phyloP scores from a whole-genome alignment of 1,139 yeast species.

The Geotrichum histeridarum region DNA sequence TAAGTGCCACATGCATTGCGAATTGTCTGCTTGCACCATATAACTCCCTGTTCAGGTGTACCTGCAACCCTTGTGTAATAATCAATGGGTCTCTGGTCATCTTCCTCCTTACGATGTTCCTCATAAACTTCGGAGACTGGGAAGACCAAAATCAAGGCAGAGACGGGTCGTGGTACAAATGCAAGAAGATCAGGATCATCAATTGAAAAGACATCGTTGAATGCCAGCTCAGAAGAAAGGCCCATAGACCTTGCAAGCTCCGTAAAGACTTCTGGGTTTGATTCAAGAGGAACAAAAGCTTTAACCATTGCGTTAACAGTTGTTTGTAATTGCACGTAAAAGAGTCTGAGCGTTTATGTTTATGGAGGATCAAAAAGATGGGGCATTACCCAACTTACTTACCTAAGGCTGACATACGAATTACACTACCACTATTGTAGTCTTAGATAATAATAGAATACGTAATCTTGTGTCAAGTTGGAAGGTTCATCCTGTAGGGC shows the following conservation, averaged over 20 bases:
- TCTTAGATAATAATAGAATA: too few relatives aligned
- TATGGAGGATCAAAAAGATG: too few relatives aligned
- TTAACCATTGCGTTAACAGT: constrained; percentile 16
- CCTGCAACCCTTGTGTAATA: constrained; percentile 31
- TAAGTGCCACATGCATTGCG: constrained; percentile 91
- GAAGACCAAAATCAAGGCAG: constrained; percentile 69
- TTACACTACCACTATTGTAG: too few relatives aligned
- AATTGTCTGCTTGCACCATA: constrained; percentile 80
- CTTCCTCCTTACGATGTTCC: constrained; percentile 41
- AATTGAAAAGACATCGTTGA: constrained; percentile 78
- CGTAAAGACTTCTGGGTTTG: constrained; percentile 84
- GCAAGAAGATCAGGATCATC: constrained; percentile 73
- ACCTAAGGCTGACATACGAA: too few relatives aligned
- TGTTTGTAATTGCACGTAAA: neutral
- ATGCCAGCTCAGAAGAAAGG: constrained; percentile 53
- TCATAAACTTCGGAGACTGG: constrained; percentile 70
- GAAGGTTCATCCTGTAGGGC: too few relatives aligned
- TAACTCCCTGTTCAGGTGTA: constrained; percentile 30
- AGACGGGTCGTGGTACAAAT: constrained; percentile 75
- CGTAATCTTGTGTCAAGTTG: too few relatives aligned
- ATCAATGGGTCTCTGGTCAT: constrained; percentile 26
- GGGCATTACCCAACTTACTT: too few relatives aligned
- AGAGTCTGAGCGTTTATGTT: too few relatives aligned
- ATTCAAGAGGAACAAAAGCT: constrained; percentile 73
- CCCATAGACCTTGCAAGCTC: constrained; percentile 65